Evolutionary conservation across 345 rosid species (phyloP), one percentile per base, ranked within the genome.

Genomic region (Kandelia obovata): DNA sequence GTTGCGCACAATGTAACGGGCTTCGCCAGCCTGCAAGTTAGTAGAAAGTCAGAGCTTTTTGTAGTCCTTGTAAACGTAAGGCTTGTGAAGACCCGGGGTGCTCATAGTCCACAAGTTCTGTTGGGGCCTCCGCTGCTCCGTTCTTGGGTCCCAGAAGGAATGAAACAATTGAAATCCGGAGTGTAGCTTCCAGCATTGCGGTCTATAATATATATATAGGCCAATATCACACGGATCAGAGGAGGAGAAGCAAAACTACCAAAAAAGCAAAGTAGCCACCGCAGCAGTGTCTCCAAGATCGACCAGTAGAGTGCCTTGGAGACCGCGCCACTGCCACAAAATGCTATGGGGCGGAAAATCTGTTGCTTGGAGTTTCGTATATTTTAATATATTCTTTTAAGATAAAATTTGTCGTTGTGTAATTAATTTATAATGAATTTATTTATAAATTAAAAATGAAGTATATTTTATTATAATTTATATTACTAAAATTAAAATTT

Each of bases 271-370:
- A 34, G 32, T 16, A 6, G 6, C 10, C 43, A 87, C 96, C 69
- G 79, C 21, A 51, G 96, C 92, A 51, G 84, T 62, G 68, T 90
- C 97, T 37, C 98, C 94, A 7, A 91, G 97, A 78, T 91, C 91
- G 78, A 89, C 75, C 9, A 86, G 82, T 70, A 91, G 87, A 25
- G 92, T 83, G 70, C 94, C 91, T 2, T 2, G 86, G 94, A 66
- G 71, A 62, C 17, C 92, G 96, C 37, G 78, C 80, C 26, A 84
- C 84, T 5, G 87, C 78, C 4, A 82, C 61, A 46, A 21, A 21
- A 21, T 21, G 21, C 21, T 21, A 21, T 21, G 21, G 21, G 21
- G 21, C 21, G 21, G 21, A 21, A 21, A 21, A 21, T 21, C 21
- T 21, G 21, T 21, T 21, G 21, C 21, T 21, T 21, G 21, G 21